A percentile compares a stretch with the other conserved stretches of the same genome.
phyloP scores from a whole-genome alignment of 2,329 filamentous ascomycete genomes.

The Golovinomyces cichoracearum region DNA sequence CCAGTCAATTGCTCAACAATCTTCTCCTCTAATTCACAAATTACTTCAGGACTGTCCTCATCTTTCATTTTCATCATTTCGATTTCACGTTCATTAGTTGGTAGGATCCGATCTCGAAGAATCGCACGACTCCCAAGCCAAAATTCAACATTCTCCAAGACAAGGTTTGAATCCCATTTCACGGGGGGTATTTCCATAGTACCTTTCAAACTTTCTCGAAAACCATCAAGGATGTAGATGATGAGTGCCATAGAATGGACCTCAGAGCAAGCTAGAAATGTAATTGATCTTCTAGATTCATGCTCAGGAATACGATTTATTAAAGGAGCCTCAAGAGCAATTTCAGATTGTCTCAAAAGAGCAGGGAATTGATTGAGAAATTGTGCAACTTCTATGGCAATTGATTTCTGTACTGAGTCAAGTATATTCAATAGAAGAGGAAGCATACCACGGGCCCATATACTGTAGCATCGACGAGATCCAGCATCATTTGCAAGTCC shows the following conservation, averaged over 20 bases:
- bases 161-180: constrained; percentile 43
- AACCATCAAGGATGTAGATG: constrained; percentile 40
- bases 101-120: constrained; percentile 46
- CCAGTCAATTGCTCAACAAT: constrained; percentile 31
- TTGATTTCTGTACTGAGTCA: constrained; percentile 50
- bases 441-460: constrained; percentile 73
- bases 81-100: constrained; percentile 45
- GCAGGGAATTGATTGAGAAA: constrained; percentile 77
- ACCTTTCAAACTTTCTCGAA: constrained; percentile 31
- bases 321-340: constrained; percentile 39
- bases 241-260: constrained; percentile 56
- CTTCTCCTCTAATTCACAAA: constrained; percentile 30
- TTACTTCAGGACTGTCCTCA: constrained; percentile 5
- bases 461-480: constrained; percentile 50
- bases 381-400: constrained; percentile 60
- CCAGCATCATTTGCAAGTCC: constrained; percentile 49
- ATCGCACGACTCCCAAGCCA: constrained; percentile 45
- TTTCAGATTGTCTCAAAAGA: constrained; percentile 45
- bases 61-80: constrained; percentile 27
- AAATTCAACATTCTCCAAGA: constrained; percentile 64
- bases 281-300: constrained; percentile 33
- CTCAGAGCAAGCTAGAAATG: constrained; percentile 48
- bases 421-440: constrained; percentile 76
- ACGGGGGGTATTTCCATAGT: constrained; percentile 48
- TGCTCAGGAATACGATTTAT: constrained; percentile 24